Base-by-base conservation (phyloP, 192 early-diverging fungal species). In the Coemansia sp. region DNA sequence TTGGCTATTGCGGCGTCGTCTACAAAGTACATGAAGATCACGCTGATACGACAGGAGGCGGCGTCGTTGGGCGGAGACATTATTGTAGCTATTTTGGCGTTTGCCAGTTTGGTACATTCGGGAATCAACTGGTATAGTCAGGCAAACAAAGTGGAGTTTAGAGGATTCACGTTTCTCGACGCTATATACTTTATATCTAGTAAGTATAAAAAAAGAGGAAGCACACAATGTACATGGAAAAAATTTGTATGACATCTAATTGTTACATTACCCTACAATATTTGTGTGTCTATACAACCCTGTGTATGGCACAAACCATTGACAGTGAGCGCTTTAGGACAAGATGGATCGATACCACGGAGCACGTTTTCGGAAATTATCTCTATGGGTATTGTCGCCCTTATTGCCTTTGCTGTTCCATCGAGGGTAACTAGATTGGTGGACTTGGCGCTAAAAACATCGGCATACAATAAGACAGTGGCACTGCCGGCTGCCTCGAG, bases 101-200 rank as follows among this genome's bases (percentile, higher is more conserved):
- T 82, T 62, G 78, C 78, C 46, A 77, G 78, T 59, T 43, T 75
- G 0, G 67, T 85, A n/a, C 79, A 85, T 37, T 75, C 84, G 38
- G 73, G 75, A 8, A 63, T 85, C 17, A 71, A 85, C 71, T 85
- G 78, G 75, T 85, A 77, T 53, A 49, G 64, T 32, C 67, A 75
- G 35, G 50, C 52, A n/a, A 73, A 78, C 67, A 37, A 75, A 21
- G 28, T 72, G 1, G 47, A 62, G 4, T 71, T 69, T 40, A 46
- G 55, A 0, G 73, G 69, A 11, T 85, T 85, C 23, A 66, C 64
- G 3, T 85, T 75, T 30, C 64, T 81, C 13, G 84, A 85, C 62
- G 66, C 78, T 2, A 77, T 85, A 13, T 85, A 81, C 73, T 85
- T 77, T n/a, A 76, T 80, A 30, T 69, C 62, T 39, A 76, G 77